phyloP scores from a whole-genome alignment of 805 yeast species.

The Torulaspora indica region DNA sequence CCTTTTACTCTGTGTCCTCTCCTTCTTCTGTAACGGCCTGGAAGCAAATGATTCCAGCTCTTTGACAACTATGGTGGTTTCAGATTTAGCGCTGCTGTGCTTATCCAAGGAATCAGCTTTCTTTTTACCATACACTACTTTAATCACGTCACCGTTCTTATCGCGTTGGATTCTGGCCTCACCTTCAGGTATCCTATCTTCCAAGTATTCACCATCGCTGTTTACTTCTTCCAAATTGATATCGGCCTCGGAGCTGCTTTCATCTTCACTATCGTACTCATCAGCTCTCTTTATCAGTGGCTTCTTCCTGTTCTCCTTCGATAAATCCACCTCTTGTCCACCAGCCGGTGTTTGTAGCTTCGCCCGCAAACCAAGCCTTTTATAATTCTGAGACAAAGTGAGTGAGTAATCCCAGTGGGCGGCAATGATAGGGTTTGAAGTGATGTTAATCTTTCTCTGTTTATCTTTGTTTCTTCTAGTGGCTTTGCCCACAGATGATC shows the following conservation, averaged over 20 bases:
- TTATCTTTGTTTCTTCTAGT: conserved; percentile 68
- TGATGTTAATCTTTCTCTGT: conserved; percentile 59
- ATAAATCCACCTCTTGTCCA: conserved; percentile 64
- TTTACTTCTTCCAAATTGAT: conserved; percentile 25
- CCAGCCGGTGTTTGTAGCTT: conserved; percentile 69
- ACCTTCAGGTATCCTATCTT: conserved; percentile 63
- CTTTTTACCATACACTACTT: conserved; percentile 68
- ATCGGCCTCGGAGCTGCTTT: conserved; percentile 12
- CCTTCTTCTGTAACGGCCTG: conserved; percentile 40
- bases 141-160: conserved; percentile 58
- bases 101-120: conserved; percentile 26
- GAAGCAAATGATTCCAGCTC: conserved; percentile 62
- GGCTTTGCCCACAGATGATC: conserved; percentile 63
- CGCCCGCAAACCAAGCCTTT: conserved; percentile 68
- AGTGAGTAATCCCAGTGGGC: conserved; percentile 83
- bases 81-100: conserved; percentile 36
- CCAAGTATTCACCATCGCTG: conserved; percentile 38
- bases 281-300: conserved; percentile 32
- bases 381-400: conserved; percentile 83
- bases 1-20: conserved; percentile 59
- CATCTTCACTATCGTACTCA: conserved; percentile 29
- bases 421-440: conserved; percentile 76
- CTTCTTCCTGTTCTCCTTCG: conserved; percentile 37
- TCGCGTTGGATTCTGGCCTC: conserved; percentile 74
- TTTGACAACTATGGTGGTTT: conserved; percentile 54